phyloP scores from a whole-genome alignment of 371 early-diverging fungal species.

The Lichtheimia corymbifera region DNA sequence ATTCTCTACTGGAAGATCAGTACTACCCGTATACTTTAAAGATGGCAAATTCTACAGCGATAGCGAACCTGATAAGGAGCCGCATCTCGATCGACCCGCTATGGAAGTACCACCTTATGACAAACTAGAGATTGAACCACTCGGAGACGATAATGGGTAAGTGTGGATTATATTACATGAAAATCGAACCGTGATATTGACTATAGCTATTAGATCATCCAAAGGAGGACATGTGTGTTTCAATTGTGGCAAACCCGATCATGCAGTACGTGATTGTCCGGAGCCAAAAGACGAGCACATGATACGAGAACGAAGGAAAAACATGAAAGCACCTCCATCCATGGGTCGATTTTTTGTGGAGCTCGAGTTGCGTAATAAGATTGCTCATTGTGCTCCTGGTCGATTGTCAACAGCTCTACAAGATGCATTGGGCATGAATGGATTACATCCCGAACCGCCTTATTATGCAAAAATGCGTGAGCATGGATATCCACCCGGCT shows the following conservation, averaged over 20 bases:
- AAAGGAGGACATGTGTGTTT: slow-evolving; percentile 9
- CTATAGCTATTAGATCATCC: background rate
- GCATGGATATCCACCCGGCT: slow-evolving; percentile 18
- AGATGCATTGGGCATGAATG: slow-evolving; percentile 10
- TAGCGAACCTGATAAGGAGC: slow-evolving; percentile 5
- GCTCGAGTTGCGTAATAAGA: slow-evolving; percentile 6
- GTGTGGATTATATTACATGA: too few species aligned
- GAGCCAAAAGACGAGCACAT: slow-evolving; percentile 9
- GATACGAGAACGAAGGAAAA: slow-evolving; percentile 11
- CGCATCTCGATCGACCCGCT: slow-evolving; percentile 7
- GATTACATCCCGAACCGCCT: slow-evolving; percentile 6
- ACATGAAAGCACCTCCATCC: slow-evolving; percentile 15
- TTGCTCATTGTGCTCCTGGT: slow-evolving; percentile 2
- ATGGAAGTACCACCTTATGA: slow-evolving; percentile 14
- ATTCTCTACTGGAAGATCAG: background rate
- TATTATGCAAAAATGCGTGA: slow-evolving; percentile 15
- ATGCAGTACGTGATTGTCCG: slow-evolving; percentile 11
- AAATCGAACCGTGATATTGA: too few species aligned
- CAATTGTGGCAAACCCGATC: slow-evolving; percentile 21
- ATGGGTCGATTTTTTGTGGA: slow-evolving; percentile 10
- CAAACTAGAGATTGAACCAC: slow-evolving; percentile 2
- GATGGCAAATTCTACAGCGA: slow-evolving; percentile 29
- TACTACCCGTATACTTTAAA: slow-evolving; percentile 19
- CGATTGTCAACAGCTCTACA: background rate
- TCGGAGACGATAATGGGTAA: slow-evolving; percentile 4